Evolutionary conservation across 129 eudicot species (phyloP).

Genomic region (Tagetes patula): DNA sequence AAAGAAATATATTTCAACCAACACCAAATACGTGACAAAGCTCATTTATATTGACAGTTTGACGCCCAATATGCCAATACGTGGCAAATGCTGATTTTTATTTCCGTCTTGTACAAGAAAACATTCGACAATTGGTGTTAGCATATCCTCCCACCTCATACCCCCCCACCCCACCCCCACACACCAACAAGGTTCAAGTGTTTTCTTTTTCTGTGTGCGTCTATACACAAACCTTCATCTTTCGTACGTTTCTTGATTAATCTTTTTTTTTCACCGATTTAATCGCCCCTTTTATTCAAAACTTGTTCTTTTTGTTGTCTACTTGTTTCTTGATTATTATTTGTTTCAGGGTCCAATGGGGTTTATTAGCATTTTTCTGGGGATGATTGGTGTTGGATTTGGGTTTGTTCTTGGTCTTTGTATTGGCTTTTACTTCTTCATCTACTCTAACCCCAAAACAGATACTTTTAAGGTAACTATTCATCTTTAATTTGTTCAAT

Average conservation of each 20-base stretch:
- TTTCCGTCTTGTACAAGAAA: conserved; percentile 7
- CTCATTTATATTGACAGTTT: background rate
- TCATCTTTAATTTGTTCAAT: background rate
- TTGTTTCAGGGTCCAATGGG: conserved; percentile 40
- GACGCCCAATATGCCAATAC: no score
- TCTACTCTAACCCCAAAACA: conserved; percentile 55
- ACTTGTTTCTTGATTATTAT: no score
- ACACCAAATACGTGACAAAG: conserved; percentile 2
- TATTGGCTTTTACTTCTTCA: conserved; percentile 70
- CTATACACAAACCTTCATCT: background rate
- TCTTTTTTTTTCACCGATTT: background rate
- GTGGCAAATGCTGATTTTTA: no score
- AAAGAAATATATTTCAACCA: background rate
- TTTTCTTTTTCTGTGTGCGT: background rate
- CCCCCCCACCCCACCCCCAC: background rate
- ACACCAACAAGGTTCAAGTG: no score
- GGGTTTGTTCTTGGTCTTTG: conserved; percentile 52
- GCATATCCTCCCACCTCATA: background rate
- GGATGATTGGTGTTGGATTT: conserved; percentile 57
- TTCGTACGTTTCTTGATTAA: background rate
- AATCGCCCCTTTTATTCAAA: background rate
- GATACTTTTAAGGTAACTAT: conserved; percentile 48
- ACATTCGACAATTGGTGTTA: background rate
- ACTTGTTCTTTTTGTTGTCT: no score
- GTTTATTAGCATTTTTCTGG: conserved; percentile 51